These are phyloP conservation scores for Paramecium sonneborni DNA, from an alignment of 73 alveolate species.

Conservation along the genomic window DNA sequence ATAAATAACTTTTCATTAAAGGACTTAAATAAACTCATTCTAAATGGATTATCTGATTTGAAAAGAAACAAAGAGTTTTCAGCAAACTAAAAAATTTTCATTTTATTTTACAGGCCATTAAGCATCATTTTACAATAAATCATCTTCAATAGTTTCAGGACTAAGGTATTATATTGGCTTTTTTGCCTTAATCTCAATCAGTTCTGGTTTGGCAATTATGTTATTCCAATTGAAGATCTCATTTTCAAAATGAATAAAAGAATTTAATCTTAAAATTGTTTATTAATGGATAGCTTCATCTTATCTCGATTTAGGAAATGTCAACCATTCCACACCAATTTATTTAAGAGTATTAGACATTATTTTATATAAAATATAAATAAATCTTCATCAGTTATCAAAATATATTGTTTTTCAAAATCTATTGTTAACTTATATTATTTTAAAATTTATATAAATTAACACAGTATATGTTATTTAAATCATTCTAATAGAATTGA, in stretches of 20 bases:
- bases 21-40: neutral
- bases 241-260: neutral
- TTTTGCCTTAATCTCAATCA: neutral
- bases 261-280: neutral
- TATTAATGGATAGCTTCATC: neutral
- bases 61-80: neutral
- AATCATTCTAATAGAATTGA: too few relatives aligned
- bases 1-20: neutral
- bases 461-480: too few relatives aligned
- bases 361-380: neutral
- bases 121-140: neutral
- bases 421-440: neutral
- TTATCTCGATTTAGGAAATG: neutral
- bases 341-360: neutral
- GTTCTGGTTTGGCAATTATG: neutral
- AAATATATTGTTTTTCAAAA: neutral
- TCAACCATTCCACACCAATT: neutral
- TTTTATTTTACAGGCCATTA: constrained; percentile 30
- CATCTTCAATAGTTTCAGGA: neutral
- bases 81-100: neutral
- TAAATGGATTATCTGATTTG: constrained; percentile 2
- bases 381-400: neutral
- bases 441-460: too few relatives aligned
- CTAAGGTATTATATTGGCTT: neutral
- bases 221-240: constrained; percentile 42